Conservation (phyloP, 2,329 filamentous ascomycete species). For the Fusarium miscanthi region DNA sequence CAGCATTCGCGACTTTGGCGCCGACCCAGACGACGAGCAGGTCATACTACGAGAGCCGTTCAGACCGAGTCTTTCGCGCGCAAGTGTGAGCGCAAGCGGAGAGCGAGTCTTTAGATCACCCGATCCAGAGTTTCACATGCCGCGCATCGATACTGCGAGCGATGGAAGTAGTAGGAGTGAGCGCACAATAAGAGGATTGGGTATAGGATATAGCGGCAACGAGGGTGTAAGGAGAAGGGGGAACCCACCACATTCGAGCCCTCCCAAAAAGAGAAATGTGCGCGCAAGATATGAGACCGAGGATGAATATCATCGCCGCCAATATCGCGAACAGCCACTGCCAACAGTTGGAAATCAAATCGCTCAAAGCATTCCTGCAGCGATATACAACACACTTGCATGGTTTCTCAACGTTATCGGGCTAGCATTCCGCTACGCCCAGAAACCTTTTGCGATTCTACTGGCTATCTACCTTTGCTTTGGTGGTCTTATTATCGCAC, state of each 20-base stretch:
- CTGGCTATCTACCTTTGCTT: conserved; percentile 71
- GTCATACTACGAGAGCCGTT: conserved; percentile 67
- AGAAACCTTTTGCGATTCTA: conserved; percentile 71
- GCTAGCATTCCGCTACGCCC: conserved; percentile 70
- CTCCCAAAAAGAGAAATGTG: conserved; percentile 39
- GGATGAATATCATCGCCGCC: conserved; percentile 26
- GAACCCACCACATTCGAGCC: conserved; percentile 33
- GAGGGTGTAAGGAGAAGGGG: conserved; percentile 47
- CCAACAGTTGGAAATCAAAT: conserved; percentile 48
- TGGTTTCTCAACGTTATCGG: conserved; percentile 68
- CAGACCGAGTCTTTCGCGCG: conserved; percentile 61
- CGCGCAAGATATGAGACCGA: conserved; percentile 31
- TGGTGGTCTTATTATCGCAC: conserved; percentile 67
- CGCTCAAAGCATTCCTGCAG: conserved; percentile 51
- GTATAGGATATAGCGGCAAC: conserved; percentile 29
- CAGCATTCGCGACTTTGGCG: conserved; percentile 65
- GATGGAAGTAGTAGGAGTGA: conserved; percentile 49
- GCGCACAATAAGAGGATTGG: conserved; percentile 48
- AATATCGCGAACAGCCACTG: conserved; percentile 10
- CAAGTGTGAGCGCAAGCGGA: conserved; percentile 44
- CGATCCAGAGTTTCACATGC: conserved; percentile 66
- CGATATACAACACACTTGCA: conserved; percentile 53
- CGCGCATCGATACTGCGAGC: conserved; percentile 56
- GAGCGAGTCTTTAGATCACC: conserved; percentile 51
- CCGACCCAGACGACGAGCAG: conserved; percentile 65